Conservation (phyloP, 768 basidiomycete genomes). For the Dioszegia aurantiaca region DNA sequence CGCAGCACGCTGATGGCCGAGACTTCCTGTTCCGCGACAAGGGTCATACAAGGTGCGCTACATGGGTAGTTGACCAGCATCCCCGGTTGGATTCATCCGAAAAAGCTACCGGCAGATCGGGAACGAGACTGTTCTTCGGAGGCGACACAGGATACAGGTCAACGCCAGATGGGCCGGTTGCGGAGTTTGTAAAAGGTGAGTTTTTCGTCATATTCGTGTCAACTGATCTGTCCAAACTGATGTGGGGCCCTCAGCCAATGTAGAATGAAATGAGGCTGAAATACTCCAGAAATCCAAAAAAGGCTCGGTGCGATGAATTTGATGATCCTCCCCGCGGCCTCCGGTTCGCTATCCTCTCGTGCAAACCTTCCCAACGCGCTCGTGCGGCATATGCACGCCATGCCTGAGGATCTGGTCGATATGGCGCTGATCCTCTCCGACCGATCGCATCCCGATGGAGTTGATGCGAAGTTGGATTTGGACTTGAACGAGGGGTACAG, state of each 20-base stretch:
- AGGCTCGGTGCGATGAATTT: conserved; percentile 28
- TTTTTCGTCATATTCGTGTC: neutral
- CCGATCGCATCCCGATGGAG: neutral
- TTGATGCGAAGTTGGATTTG: neutral
- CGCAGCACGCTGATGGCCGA: conserved; percentile 35
- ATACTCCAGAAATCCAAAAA: conserved; percentile 23
- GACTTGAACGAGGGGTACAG: neutral
- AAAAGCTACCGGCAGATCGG: neutral
- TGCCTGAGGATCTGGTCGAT: conserved; percentile 15
- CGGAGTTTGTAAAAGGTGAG: conserved; percentile 33
- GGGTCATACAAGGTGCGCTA: conserved; percentile 23
- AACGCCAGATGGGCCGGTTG: conserved; percentile 13
- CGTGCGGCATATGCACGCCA: conserved; percentile 22
- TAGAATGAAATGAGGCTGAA: neutral
- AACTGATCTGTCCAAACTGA: no score
- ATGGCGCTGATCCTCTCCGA: conserved; percentile 6
- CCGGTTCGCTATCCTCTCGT: conserved; percentile 32
- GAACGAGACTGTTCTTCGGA: conserved; percentile 8
- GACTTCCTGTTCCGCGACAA: conserved; percentile 24
- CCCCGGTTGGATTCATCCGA: neutral
- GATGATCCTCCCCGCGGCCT: conserved; percentile 32
- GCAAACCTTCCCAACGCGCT: conserved; percentile 25
- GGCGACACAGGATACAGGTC: conserved; percentile 38
- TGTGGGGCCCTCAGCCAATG: no score
- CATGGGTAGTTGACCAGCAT: conserved; percentile 21